These are phyloP conservation scores for Acanthamoeba culbertsoni DNA, from an alignment of 208 protist species.

Conservation along the genomic window DNA sequence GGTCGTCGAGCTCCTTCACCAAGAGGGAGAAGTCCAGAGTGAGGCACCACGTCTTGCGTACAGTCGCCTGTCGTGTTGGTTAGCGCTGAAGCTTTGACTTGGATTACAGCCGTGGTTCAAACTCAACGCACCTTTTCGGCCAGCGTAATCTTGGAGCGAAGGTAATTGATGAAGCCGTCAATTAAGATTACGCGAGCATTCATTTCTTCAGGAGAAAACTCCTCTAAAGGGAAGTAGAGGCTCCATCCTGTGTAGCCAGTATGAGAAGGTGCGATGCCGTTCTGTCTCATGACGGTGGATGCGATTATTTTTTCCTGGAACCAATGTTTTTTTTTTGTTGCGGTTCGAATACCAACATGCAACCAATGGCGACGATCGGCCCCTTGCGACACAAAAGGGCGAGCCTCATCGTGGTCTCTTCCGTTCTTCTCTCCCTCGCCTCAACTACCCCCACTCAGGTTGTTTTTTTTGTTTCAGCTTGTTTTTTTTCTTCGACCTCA, in stretches of 20 bases:
- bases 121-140: conserved; percentile 1
- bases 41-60: neutral
- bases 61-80: neutral
- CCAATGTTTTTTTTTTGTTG: neutral
- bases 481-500: too few species aligned
- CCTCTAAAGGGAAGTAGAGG: neutral
- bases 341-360: too few species aligned
- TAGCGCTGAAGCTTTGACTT: neutral
- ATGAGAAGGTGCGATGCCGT: neutral
- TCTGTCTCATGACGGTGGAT: neutral
- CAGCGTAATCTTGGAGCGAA: neutral
- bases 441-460: too few species aligned
- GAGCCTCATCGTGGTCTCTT: too few species aligned
- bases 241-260: neutral
- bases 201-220: neutral
- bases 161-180: conserved; percentile 20
- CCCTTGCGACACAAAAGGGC: too few species aligned
- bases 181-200: neutral
- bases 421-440: too few species aligned
- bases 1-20: neutral
- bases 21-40: neutral
- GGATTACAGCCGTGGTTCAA: too few species aligned
- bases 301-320: neutral
- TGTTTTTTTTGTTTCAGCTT: too few species aligned
- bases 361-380: too few species aligned